Evolutionary conservation across 805 yeast species (phyloP), one percentile per base, ranked within the genome.

Genomic region (Candida andamanensis): DNA sequence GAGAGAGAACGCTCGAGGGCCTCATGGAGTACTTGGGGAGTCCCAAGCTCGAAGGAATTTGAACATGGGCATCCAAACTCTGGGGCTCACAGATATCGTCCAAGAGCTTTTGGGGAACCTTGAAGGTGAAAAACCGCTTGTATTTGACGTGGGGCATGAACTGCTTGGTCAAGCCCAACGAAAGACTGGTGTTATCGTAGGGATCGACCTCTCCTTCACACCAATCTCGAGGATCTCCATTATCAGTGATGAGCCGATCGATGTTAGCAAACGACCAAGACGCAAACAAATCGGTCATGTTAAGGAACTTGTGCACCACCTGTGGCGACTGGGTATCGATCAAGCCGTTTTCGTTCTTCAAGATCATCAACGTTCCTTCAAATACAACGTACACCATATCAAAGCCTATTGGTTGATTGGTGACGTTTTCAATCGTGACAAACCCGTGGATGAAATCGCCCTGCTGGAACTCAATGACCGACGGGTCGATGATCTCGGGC

Each of bases 151-250:
- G 46, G 1, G 70, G 69, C 41, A 60, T 52, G 33, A 65, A 61
- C 15, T 46, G 43, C 14, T 66, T 46, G 39, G 58, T 57, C 15
- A 63, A 56, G 32, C 53, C 67, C 28, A 65, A 49, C 1, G 69
- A 43, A 9, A 65, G 45, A 4, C 43, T 32, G 0, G 69, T 52
- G 36, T 54, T 50, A 41, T 65, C 71, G 32, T 45, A 50, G 3
- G 70, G 68, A 36, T 65, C 71, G 1, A 58, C 58, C 35, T 65
- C 71, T 2, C 69, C 69, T 17, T 53, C 61, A 42, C 72, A 65
- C 72, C 72, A 65, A 49, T 59, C 67, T 40, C 57, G 60, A 9
- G 67, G 67, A 34, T 60, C 63, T 2, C 66, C 66, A 29, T 58
- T 47, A 39, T 60, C 68, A 7, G 67, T 58, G 4, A 54, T 46